These are phyloP conservation scores for Barbatosphaeria neglecta DNA, from an alignment of 495 filamentous ascomycete genomes.

Conservation along the genomic window DNA sequence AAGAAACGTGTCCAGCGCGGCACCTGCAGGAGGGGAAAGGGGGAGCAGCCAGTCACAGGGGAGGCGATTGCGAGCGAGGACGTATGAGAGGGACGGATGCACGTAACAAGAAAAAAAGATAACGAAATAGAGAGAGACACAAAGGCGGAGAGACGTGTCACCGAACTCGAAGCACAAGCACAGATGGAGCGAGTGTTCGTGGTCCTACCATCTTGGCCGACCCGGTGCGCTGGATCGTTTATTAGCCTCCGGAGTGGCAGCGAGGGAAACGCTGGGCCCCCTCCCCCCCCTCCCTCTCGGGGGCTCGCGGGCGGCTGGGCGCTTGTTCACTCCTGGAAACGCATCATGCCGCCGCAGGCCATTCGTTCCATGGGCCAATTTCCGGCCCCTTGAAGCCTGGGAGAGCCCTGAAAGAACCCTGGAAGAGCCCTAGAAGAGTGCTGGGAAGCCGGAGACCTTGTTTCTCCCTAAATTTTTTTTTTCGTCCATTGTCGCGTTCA, in stretches of 20 bases:
- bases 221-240: conserved; percentile 1
- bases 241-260: not conserved
- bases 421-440: too few relatives aligned
- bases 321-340: not conserved
- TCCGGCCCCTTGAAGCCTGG: too few relatives aligned
- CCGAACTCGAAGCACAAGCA: not conserved
- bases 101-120: not conserved
- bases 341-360: not conserved
- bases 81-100: not conserved
- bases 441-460: too few relatives aligned
- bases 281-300: not conserved
- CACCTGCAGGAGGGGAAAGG: not conserved
- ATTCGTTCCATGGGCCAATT: too few relatives aligned
- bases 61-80: not conserved
- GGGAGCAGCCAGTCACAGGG: not conserved
- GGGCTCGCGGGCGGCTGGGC: not conserved
- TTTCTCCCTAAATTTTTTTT: not conserved
- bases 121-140: not conserved
- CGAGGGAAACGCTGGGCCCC: not conserved
- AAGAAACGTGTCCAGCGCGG: not conserved
- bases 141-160: not conserved
- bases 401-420: too few relatives aligned
- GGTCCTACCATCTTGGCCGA: not conserved
- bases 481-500: not conserved
- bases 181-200: not conserved